A percentile compares a stretch with the other conserved stretches of the same genome.
Evolutionary conservation across 1,139 yeast species (phyloP).

Genomic region (Kodamaea suecica): DNA sequence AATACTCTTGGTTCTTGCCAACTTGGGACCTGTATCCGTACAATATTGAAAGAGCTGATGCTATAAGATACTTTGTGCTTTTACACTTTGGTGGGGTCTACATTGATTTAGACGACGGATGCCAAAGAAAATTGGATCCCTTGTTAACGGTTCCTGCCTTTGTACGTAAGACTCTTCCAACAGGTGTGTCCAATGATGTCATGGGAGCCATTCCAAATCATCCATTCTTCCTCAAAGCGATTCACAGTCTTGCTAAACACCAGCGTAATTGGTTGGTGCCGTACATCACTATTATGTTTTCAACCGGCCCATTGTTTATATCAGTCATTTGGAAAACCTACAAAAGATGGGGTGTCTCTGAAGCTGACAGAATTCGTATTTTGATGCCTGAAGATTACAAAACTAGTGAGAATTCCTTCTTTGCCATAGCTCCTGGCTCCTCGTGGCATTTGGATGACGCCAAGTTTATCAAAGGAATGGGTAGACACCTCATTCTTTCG

Average conservation of each 20-base stretch:
- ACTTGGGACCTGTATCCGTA: conserved; percentile 77
- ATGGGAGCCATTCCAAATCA: conserved; percentile 88
- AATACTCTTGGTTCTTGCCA: conserved; percentile 81
- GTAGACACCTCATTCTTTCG: conserved; percentile 66
- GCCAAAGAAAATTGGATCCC: conserved; percentile 74
- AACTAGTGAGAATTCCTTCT: conserved; percentile 55
- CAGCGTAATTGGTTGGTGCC: conserved; percentile 77
- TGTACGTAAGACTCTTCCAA: conserved; percentile 82
- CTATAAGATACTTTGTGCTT: conserved; percentile 83
- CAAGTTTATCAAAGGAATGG: conserved; percentile 64
- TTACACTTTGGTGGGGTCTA: conserved; percentile 86
- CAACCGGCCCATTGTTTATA: conserved; percentile 88
- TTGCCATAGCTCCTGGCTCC: conserved; percentile 72
- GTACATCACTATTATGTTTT: conserved; percentile 86
- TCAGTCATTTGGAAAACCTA: conserved; percentile 87
- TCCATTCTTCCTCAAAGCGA: conserved; percentile 74
- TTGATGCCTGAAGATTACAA: conserved; percentile 72
- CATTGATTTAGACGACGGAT: conserved; percentile 88
- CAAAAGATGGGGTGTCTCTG: conserved; percentile 73
- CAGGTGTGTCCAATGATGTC: conserved; percentile 90
- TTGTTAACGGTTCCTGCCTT: conserved; percentile 78
- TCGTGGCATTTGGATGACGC: conserved; percentile 93
- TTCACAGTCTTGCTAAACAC: conserved; percentile 61
- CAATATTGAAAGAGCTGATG: conserved; percentile 89
- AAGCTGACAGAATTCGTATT: conserved; percentile 60